Base-by-base conservation (phyloP, 179 eudicot species). In the Actinidia polygama region DNA sequence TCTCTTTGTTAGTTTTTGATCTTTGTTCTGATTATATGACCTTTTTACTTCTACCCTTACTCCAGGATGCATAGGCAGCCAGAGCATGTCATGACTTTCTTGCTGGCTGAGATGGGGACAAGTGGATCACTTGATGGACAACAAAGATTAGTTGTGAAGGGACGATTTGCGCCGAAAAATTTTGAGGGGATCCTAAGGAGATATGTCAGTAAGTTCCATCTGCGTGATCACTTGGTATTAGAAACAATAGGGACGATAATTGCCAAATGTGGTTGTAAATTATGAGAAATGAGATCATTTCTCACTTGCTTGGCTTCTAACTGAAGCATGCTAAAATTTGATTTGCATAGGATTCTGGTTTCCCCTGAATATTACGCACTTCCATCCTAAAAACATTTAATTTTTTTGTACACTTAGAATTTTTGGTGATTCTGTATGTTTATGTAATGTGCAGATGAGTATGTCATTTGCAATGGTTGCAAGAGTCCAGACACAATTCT, bases 401-500 rank as follows among this genome's bases (percentile, higher is more conserved):
- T 70, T 40, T 15, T 4, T 19, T 1, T 5, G 54, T 30, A 50
- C 1, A 7, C 23, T 8, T 80, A 58, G 54, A n/a, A 63, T 40
- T 14, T 47, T 78, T 78, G 46, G 4, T 69, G 21, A 69, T 14
- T 5, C 10, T 3, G n/a, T 66, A 14, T 51, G 49, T 61, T n/a
- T 59, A 23, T 47, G 49, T 69, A 55, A 6, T 18, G 14, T 80
- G 30, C 86, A 96, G 99, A 94, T 88, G 99, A 96, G 79, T 96
- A 96, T 84, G 99, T 94, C 82, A 93, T 96, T 81, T 96, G 99
- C 88, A 92, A 91, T 89, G 98, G 99, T 24, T 94, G 99, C 87
- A 96, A 93, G 84, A 94, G 99, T 85, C 93, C 98, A 46, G 99
- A 96, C 89, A 95, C 99, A 40, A 93, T 96, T 86, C 94, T 96